Conservation (phyloP, 768 basidiomycete genomes). For the Lentinula guzmanii region DNA sequence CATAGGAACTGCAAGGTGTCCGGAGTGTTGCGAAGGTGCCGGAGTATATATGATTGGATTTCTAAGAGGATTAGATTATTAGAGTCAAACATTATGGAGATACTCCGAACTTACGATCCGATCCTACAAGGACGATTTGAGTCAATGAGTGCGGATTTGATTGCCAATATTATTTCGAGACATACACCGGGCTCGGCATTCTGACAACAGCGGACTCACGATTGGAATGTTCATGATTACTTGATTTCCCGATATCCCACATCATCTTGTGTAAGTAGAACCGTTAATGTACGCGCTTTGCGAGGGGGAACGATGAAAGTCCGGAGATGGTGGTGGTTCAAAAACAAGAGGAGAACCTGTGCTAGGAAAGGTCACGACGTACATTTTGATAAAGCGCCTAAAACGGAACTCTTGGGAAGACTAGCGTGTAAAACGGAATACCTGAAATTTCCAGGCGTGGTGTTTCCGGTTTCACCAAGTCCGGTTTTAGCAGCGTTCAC, state of each 20-base stretch:
- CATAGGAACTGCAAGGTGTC: not conserved
- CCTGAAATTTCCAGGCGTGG: not conserved
- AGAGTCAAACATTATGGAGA: not conserved
- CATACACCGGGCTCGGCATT: constrained; percentile 24
- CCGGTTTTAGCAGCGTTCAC: too few species aligned
- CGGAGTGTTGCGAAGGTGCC: not conserved
- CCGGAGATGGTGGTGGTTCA: constrained; percentile 13
- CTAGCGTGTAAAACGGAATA: not conserved
- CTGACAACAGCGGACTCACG: constrained; percentile 20
- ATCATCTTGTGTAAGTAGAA: constrained; percentile 25
- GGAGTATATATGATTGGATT: not conserved
- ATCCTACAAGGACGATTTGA: not conserved
- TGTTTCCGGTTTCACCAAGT: not conserved
- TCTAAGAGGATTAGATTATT: not conserved
- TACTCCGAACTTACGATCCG: not conserved
- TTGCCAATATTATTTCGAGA: not conserved
- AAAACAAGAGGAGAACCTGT: constrained; percentile 11
- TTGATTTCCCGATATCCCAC: constrained; percentile 29
- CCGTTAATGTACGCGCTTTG: not conserved
- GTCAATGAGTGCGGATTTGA: not conserved
- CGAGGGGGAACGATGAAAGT: not conserved
- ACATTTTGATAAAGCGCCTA: not conserved
- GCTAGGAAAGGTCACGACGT: not conserved
- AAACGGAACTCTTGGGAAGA: constrained; percentile 2
- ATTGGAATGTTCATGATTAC: constrained; percentile 3